These are phyloP conservation scores for Exophiala mesophila DNA, from an alignment of 2,329 filamentous ascomycete genomes.

Conservation along the genomic window DNA sequence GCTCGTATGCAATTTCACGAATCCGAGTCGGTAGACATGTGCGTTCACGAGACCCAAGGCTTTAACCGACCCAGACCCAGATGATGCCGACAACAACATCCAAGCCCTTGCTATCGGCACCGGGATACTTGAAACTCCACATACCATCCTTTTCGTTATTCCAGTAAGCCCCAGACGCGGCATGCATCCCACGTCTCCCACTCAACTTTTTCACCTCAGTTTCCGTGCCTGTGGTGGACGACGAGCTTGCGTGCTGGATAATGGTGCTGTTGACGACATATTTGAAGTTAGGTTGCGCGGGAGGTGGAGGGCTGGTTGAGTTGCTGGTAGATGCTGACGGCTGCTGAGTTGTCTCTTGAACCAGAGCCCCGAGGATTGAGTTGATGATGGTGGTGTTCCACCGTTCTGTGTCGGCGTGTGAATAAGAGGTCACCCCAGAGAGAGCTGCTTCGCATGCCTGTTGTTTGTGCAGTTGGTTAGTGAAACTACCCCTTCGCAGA, in stretches of 20 bases:
- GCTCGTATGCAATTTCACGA: too few relatives aligned
- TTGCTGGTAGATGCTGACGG: conserved; percentile 6
- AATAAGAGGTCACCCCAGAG: conserved; percentile 70
- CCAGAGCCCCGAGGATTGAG: conserved; percentile 41
- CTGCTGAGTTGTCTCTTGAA: conserved; percentile 38
- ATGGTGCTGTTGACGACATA: conserved; percentile 98
- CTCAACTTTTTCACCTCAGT: conserved; percentile 52
- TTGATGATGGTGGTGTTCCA: conserved; percentile 97
- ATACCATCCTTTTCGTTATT: conserved; percentile 49
- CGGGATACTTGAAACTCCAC: conserved; percentile 50
- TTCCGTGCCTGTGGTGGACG: conserved; percentile 50
- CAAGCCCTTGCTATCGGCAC: conserved; percentile 42
- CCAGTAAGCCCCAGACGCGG: conserved; percentile 47
- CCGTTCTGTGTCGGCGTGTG: conserved; percentile 74
- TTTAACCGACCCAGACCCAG: conserved; percentile 37
- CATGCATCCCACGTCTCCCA: conserved; percentile 68
- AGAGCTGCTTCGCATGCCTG: conserved; percentile 81
- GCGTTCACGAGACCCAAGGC: too few relatives aligned
- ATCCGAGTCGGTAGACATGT: too few relatives aligned
- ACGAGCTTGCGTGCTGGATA: conserved; percentile 72
- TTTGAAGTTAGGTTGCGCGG: conserved; percentile 64
- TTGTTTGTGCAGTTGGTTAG: too few relatives aligned
- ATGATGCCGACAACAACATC: conserved; percentile 47
- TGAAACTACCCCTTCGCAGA: too few relatives aligned
- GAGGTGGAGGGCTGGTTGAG: conserved; percentile 30